Percentiles rank a stretch among this genome's conserved stretches.
Conservation (phyloP, 2,329 filamentous ascomycete species). For the Teratosphaeria zuluensis region DNA sequence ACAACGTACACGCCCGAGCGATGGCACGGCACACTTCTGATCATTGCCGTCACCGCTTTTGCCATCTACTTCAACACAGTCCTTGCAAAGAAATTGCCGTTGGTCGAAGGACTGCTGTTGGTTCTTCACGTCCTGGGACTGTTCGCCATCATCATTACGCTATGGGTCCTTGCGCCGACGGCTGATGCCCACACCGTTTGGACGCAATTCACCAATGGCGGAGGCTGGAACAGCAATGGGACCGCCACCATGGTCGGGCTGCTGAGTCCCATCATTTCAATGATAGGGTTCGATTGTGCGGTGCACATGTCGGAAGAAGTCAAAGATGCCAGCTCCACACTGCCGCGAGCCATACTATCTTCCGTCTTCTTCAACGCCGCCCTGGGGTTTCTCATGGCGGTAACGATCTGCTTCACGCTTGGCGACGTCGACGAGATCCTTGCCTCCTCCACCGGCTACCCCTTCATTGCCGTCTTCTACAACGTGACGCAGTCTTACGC, state of each 20-base stretch:
- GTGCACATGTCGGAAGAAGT: constrained; percentile 22
- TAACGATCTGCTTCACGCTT: background rate
- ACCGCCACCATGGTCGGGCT: constrained; percentile 25
- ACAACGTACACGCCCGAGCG: constrained; percentile 18
- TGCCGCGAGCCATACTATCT: constrained; percentile 22
- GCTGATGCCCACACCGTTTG: constrained; percentile 21
- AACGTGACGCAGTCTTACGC: constrained; percentile 8
- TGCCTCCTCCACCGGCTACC: background rate
- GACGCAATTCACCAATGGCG: constrained; percentile 26
- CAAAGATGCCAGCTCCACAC: constrained; percentile 18
- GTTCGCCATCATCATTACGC: constrained; percentile 1
- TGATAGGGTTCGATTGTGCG: constrained; percentile 5
- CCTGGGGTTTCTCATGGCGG: constrained; percentile 22
- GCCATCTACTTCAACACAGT: constrained; percentile 35
- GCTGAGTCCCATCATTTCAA: constrained; percentile 19
- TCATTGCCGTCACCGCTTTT: constrained; percentile 36
- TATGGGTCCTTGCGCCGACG: constrained; percentile 10
- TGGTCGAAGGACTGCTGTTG: constrained; percentile 30
- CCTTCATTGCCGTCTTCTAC: constrained; percentile 6
- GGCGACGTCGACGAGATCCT: constrained; percentile 4
- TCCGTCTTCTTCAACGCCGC: constrained; percentile 23
- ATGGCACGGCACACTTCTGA: constrained; percentile 43
- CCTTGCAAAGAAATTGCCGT: constrained; percentile 25
- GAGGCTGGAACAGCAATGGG: constrained; percentile 27
- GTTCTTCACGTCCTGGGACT: background rate